These are phyloP conservation scores for Wallacemonas rigidus DNA, from an alignment of 208 protist species.

Conservation along the genomic window DNA sequence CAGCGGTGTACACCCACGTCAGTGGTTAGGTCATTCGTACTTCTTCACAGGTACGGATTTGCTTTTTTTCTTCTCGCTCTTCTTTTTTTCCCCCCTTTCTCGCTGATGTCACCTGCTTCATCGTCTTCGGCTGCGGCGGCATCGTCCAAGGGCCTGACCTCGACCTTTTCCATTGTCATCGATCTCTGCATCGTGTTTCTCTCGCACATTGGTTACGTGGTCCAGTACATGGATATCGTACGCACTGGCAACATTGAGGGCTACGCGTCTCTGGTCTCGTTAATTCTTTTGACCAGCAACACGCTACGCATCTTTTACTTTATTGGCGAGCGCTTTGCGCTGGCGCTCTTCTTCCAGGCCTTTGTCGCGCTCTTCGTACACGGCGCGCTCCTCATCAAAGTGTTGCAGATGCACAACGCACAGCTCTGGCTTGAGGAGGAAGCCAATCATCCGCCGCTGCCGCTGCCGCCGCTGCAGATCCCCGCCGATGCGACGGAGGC, in stretches of 20 bases:
- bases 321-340: constrained; percentile 55
- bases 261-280: constrained; percentile 69
- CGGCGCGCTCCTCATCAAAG: constrained; percentile 41
- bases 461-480: neutral
- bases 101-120: neutral
- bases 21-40: neutral
- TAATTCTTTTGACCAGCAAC: constrained; percentile 80
- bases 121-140: neutral
- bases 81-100: constrained; percentile 14
- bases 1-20: no score
- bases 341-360: constrained; percentile 69
- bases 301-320: constrained; percentile 80
- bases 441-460: neutral
- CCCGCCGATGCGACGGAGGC: constrained; percentile 1
- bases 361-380: constrained; percentile 62
- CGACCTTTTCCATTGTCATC: constrained; percentile 25
- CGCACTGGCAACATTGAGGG: constrained; percentile 43
- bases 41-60: neutral
- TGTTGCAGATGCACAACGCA: constrained; percentile 40
- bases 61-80: neutral
- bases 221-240: constrained; percentile 56
- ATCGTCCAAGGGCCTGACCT: neutral
- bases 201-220: constrained; percentile 71
- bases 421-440: constrained; percentile 17
- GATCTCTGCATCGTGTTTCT: constrained; percentile 57